Base-by-base conservation (phyloP, 805 yeast species). In the Metschnikowia amazonensis region DNA sequence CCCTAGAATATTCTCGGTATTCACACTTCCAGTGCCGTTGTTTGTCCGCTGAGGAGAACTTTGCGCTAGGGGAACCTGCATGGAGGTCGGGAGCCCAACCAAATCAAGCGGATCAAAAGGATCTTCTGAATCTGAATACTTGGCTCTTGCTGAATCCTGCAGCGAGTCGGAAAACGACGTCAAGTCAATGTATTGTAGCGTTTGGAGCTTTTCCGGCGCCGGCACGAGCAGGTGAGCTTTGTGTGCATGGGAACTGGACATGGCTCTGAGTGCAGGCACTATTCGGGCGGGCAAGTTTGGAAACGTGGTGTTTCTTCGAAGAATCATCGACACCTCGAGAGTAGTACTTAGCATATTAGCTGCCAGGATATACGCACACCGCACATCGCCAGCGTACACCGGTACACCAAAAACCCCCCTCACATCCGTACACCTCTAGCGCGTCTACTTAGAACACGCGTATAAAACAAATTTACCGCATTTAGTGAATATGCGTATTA, bases 101-200 rank as follows among this genome's bases (percentile, higher is more conserved):
- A 58, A 45, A 36, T 57, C 60, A 2, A 52, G 52, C 5, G 59
- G 51, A 14, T 53, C 58, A 37, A 52, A 52, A 2, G 55, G 57
- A 29, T 55, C 59, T 11, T 55, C 58, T 14, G 53, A 51, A 18
- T 43, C 52, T 7, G 53, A 37, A 14, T 25, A 31, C n/a, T 36
- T 32, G 25, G 13, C 36, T 8, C 7, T 42, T 14, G 40, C 46
- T 3, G 38, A 43, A 10, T 44, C 47, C 10, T 23, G 21, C 17
- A 37, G 38, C 16, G 54, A 47, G 25, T 52, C 56, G 10, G 39
- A 33, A 17, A 54, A 52, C 1, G 63, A 55, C 16, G 55, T 48
- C 44, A 58, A 57, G 27, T 58, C 59, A 10, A 56, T 36, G 35
- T 27, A 31, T 25, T 46, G 47, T 10, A 53, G 36, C 24, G 47